phyloP scores from a whole-genome alignment of 2,329 filamentous ascomycete species.

The Penicillium sp. region DNA sequence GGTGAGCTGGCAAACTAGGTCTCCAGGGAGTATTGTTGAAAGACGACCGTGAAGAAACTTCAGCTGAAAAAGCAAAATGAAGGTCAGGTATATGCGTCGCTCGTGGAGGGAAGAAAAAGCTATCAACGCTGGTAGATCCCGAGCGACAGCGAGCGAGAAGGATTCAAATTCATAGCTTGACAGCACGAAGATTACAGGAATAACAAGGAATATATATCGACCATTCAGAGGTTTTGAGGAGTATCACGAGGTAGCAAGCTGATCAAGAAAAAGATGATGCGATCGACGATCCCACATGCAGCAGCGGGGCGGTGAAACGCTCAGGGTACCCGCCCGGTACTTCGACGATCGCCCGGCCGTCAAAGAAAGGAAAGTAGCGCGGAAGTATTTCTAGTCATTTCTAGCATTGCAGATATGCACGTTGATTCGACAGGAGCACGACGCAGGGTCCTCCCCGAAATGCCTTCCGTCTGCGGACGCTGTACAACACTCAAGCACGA shows the following conservation, averaged over 20 bases:
- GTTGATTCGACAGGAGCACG: background rate
- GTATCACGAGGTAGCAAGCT: constrained; percentile 1
- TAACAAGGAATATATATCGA: constrained; percentile 1
- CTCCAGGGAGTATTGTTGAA: background rate
- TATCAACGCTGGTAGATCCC: constrained; percentile 20
- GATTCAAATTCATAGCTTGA: constrained; percentile 15
- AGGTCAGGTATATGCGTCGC: background rate
- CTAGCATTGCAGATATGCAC: background rate
- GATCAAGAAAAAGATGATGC: constrained; percentile 6
- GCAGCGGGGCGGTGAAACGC: constrained; percentile 6
- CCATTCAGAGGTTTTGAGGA: background rate
- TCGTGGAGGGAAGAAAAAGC: background rate
- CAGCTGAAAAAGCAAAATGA: too few species aligned
- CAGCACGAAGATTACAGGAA: background rate
- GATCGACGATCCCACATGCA: constrained; percentile 11
- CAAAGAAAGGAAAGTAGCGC: background rate
- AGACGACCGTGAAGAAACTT: background rate
- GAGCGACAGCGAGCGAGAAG: constrained; percentile 9
- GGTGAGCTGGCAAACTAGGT: background rate
- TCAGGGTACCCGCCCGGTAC: background rate
- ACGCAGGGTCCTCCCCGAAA: constrained; percentile 3
- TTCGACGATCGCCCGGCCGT: background rate
- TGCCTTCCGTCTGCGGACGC: constrained; percentile 9
- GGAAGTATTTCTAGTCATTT: background rate
- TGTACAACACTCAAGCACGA: background rate